Conservation (phyloP, 1,139 yeast species). For the Pichia sp. region DNA sequence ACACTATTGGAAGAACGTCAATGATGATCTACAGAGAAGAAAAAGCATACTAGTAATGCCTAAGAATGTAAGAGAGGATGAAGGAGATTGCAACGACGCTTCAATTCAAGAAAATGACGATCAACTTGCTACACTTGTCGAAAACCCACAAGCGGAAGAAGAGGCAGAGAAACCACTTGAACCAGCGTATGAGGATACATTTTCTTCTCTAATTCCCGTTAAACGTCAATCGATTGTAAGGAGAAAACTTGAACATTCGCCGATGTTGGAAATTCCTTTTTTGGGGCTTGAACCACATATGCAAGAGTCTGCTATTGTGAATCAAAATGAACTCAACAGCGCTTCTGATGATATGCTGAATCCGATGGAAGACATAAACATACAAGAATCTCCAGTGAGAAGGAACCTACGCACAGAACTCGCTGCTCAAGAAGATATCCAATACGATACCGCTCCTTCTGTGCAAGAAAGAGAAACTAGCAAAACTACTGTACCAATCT, state of each 20-base stretch:
- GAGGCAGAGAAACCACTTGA: slow-evolving; percentile 6
- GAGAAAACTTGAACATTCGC: slow-evolving; percentile 3
- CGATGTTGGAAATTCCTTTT: slow-evolving; percentile 6
- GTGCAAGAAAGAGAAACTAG: too few relatives aligned
- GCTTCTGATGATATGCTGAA: neutral
- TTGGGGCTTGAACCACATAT: slow-evolving; percentile 1
- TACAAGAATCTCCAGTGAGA: too few relatives aligned
- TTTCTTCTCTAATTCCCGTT: slow-evolving; percentile 8
- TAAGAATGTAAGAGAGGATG: neutral
- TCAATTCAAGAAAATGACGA: slow-evolving; percentile 1
- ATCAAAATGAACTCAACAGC: neutral
- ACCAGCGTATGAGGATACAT: slow-evolving; percentile 10
- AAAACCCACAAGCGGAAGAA: slow-evolving; percentile 6
- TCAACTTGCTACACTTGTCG: slow-evolving; percentile 10
- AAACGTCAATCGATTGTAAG: slow-evolving; percentile 5
- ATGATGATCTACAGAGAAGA: slow-evolving; percentile 11
- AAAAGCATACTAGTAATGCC: slow-evolving; percentile 7
- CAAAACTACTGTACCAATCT: neutral
- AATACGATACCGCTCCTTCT: too few relatives aligned
- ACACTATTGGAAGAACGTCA: slow-evolving; percentile 12
- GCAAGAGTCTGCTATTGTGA: neutral
- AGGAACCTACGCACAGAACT: neutral
- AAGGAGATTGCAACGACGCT: neutral
- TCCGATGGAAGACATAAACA: neutral
- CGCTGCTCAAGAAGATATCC: too few relatives aligned